phyloP scores from a whole-genome alignment of 1,284 basidiomycete genomes.

The Coniferiporia sulphurascens region DNA sequence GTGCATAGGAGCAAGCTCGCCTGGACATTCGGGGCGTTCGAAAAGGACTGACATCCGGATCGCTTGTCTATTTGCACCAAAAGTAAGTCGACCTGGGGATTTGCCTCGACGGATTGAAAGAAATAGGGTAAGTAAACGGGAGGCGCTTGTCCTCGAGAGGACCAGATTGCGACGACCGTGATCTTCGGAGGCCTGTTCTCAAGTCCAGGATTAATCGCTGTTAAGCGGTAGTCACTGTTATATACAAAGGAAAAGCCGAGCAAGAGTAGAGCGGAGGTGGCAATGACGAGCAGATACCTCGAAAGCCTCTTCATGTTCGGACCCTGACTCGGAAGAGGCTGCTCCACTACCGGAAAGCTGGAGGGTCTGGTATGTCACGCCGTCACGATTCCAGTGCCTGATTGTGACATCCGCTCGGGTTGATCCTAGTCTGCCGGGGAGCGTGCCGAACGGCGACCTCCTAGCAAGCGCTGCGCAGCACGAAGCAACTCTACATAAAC shows the following conservation, averaged over 20 bases:
- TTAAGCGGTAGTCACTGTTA: background rate
- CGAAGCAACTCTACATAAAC: background rate
- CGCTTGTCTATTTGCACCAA: constrained; percentile 13
- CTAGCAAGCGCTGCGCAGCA: background rate
- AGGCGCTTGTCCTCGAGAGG: background rate
- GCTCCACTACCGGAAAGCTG: no score
- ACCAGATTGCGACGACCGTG: constrained; percentile 16
- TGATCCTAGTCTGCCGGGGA: background rate
- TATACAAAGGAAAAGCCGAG: background rate
- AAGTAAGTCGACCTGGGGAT: constrained; percentile 14
- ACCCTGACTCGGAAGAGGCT: background rate
- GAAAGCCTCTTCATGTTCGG: background rate
- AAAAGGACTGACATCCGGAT: constrained; percentile 7
- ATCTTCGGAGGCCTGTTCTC: constrained; percentile 11
- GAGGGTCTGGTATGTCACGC: no score
- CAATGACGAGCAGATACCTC: background rate
- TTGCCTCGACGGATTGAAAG: constrained; percentile 18
- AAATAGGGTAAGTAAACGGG: constrained; percentile 17
- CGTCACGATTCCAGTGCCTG: no score
- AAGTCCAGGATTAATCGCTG: background rate
- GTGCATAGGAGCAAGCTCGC: background rate
- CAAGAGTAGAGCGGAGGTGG: background rate
- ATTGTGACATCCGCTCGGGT: background rate
- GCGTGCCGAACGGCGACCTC: background rate
- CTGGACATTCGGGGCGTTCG: constrained; percentile 15